Conservation (phyloP, 2,329 filamentous ascomycete genomes). For the Lachnellula occidentalis region DNA sequence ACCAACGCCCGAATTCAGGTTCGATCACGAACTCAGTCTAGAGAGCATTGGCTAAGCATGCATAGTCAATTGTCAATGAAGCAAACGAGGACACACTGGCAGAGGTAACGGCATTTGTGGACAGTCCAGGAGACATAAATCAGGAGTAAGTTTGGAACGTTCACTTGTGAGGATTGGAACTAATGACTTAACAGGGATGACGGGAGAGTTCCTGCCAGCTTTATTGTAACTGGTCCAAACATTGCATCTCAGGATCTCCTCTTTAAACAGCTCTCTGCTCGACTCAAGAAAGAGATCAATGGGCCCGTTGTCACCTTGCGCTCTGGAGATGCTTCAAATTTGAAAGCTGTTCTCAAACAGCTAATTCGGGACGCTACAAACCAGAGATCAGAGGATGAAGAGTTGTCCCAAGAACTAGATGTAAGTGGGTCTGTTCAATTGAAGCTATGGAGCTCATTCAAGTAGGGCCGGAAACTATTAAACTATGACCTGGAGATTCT, state of each 20-base stretch:
- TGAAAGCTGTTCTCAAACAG: conserved; percentile 68
- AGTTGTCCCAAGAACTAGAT: conserved; percentile 41
- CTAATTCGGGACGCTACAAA: conserved; percentile 63
- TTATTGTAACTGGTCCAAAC: conserved; percentile 73
- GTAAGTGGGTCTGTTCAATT: conserved; percentile 33
- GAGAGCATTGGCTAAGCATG: not conserved
- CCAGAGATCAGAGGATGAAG: conserved; percentile 44
- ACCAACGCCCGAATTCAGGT: conserved; percentile 61
- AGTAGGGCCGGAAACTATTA: conserved; percentile 58
- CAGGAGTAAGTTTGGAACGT: conserved; percentile 14
- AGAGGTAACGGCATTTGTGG: conserved; percentile 53
- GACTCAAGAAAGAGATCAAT: conserved; percentile 40
- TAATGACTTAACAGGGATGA: conserved; percentile 10
- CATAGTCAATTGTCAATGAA: conserved; percentile 50
- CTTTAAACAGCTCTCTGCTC: conserved; percentile 63
- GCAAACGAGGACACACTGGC: conserved; percentile 57
- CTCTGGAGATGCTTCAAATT: conserved; percentile 65
- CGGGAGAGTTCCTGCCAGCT: conserved; percentile 50
- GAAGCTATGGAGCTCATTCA: not conserved
- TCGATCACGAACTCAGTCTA: conserved; percentile 29
- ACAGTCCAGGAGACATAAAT: conserved; percentile 30
- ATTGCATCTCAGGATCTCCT: conserved; percentile 69
- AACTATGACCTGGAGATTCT: conserved; percentile 76
- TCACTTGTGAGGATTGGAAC: not conserved
- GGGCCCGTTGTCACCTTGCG: conserved; percentile 61